Percentiles rank a stretch among this genome's conserved stretches.
Conservation (phyloP, 2,329 filamentous ascomycete genomes). For the Tolypocladium tundrense region DNA sequence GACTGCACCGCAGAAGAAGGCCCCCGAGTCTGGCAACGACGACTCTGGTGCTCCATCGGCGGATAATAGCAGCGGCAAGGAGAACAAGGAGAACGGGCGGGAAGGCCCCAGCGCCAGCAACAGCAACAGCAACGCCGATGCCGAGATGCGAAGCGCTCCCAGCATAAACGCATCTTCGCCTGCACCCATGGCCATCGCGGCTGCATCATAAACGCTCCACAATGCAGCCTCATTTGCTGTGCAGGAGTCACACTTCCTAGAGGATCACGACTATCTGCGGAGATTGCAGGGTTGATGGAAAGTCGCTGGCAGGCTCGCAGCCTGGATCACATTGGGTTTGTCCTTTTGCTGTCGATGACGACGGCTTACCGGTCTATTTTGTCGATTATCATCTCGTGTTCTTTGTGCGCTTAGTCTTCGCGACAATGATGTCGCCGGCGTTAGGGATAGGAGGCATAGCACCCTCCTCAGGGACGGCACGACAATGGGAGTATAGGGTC, state of each 20-base stretch:
- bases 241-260: neutral
- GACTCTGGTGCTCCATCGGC: constrained; percentile 35
- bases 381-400: constrained; percentile 2
- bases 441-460: constrained; percentile 10
- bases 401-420: constrained; percentile 3
- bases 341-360: neutral
- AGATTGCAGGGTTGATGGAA: neutral
- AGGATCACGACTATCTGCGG: neutral
- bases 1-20: constrained; percentile 58
- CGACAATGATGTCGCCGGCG: constrained; percentile 18
- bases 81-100: constrained; percentile 51
- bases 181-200: constrained; percentile 35
- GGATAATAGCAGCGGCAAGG: constrained; percentile 47
- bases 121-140: constrained; percentile 33
- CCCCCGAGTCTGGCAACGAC: constrained; percentile 33
- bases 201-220: constrained; percentile 22
- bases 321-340: neutral
- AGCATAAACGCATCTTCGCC: constrained; percentile 44
- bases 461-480: constrained; percentile 3
- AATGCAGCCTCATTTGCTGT: neutral
- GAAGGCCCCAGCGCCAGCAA: constrained; percentile 37
- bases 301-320: neutral
- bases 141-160: constrained; percentile 42
- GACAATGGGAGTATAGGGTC: constrained; percentile 7
- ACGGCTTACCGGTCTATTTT: neutral